Conservation (phyloP, 257 asterid species). For the Nicotiana benthamiana region DNA sequence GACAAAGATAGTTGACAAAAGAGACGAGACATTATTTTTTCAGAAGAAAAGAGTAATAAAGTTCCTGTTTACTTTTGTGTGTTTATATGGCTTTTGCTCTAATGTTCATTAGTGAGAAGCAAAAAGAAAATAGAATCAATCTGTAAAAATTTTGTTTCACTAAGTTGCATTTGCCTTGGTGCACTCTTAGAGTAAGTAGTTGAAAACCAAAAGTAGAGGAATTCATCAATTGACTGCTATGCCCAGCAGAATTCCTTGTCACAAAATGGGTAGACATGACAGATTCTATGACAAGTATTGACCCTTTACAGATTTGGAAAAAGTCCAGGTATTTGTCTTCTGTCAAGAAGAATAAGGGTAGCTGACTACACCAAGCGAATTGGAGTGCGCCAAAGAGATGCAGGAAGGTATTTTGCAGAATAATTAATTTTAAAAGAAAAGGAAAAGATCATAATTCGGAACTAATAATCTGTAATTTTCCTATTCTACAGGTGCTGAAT, state of each 20-base stretch:
- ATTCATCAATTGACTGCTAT: neutral
- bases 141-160: neutral
- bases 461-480: neutral
- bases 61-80: neutral
- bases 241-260: neutral
- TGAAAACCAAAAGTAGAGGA: neutral
- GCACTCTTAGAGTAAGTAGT: neutral
- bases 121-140: neutral
- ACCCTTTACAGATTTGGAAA: neutral
- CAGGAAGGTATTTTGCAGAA: neutral
- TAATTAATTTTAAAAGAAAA: neutral
- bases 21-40: neutral
- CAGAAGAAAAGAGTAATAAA: neutral
- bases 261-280: neutral
- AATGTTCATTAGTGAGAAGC: constrained; percentile 1
- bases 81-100: neutral
- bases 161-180: neutral
- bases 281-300: neutral
- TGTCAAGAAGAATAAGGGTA: neutral
- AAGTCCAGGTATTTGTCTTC: neutral
- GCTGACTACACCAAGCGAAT: neutral
- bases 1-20: neutral
- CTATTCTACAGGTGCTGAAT: neutral
- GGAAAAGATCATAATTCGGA: neutral
- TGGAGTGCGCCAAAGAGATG: neutral